Percentiles rank a stretch among this genome's conserved stretches.
phyloP scores from a whole-genome alignment of 2,329 filamentous ascomycete genomes.

The Aspergillus quadrilineatus region DNA sequence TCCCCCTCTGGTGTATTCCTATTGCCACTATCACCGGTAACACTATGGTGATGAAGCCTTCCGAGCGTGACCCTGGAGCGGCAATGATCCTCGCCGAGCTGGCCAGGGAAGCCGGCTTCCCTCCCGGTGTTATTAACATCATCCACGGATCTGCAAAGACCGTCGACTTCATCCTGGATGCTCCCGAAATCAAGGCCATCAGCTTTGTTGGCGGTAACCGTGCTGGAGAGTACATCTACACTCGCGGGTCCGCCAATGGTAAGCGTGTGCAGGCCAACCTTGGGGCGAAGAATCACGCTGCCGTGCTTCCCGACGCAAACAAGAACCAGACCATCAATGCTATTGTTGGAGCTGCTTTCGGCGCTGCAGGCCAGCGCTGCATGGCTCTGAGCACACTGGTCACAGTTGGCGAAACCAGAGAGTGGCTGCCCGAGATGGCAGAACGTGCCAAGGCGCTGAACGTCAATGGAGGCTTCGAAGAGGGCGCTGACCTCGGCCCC shows the following conservation, averaged over 20 bases:
- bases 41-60: slow-evolving; percentile 64
- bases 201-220: slow-evolving; percentile 68
- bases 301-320: slow-evolving; percentile 66
- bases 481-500: slow-evolving; percentile 63
- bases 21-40: slow-evolving; percentile 66
- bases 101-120: slow-evolving; percentile 63
- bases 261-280: slow-evolving; percentile 70
- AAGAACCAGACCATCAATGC: slow-evolving; percentile 68
- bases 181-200: slow-evolving; percentile 67
- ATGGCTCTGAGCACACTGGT: slow-evolving; percentile 68
- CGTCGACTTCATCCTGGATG: slow-evolving; percentile 68
- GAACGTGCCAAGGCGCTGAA: slow-evolving; percentile 60
- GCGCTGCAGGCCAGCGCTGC: slow-evolving; percentile 67
- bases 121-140: slow-evolving; percentile 65
- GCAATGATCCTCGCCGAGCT: slow-evolving; percentile 67
- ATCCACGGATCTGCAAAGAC: slow-evolving; percentile 64
- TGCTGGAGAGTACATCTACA: slow-evolving; percentile 68
- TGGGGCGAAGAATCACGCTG: slow-evolving; percentile 69
- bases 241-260: slow-evolving; percentile 65
- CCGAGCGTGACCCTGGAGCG: slow-evolving; percentile 64
- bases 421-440: slow-evolving; percentile 64
- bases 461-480: slow-evolving; percentile 63
- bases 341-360: slow-evolving; percentile 66
- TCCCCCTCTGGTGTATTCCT: slow-evolving; percentile 67
- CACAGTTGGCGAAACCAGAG: slow-evolving; percentile 63